A percentile compares a stretch with the other conserved stretches of the same genome.
Evolutionary conservation across 305 asterid species (phyloP).

Genomic region (Solanum aculeatissimum): DNA sequence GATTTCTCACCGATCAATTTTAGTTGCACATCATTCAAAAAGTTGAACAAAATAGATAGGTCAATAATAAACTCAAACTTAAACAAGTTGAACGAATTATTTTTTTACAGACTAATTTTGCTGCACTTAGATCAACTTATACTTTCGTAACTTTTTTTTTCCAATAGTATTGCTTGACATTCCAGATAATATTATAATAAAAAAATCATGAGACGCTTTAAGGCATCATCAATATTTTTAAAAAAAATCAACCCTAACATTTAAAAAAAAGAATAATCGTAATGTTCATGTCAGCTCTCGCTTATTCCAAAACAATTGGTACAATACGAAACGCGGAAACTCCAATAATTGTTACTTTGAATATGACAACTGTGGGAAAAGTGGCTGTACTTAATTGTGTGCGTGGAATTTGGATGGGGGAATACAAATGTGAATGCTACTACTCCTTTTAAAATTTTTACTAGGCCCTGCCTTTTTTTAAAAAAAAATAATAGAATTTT

Average conservation of each 20-base stretch:
- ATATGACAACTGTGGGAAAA: not conserved
- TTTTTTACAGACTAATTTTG: no score
- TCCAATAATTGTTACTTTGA: not conserved
- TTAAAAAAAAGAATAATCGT: no score
- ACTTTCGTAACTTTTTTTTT: no score
- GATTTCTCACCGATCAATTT: no score
- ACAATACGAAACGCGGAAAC: not conserved
- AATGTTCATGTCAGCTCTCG: fast-evolving
- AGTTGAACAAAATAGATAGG: no score
- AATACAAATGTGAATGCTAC: not conserved
- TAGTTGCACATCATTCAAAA: not conserved
- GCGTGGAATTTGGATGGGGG: no score
- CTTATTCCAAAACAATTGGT: not conserved
- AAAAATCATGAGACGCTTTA: no score
- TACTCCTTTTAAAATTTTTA: not conserved
- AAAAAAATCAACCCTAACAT: not conserved
- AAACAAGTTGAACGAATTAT: not conserved
- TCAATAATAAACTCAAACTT: no score
- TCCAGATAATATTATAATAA: not conserved
- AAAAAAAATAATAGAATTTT: no score
- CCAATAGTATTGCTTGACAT: not conserved
- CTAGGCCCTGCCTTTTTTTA: no score
- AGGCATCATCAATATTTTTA: not conserved
- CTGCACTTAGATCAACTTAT: no score
- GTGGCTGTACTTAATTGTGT: not conserved